Base-by-base conservation (phyloP, 2,329 filamentous ascomycete genomes). In the Phialocephala sp. region DNA sequence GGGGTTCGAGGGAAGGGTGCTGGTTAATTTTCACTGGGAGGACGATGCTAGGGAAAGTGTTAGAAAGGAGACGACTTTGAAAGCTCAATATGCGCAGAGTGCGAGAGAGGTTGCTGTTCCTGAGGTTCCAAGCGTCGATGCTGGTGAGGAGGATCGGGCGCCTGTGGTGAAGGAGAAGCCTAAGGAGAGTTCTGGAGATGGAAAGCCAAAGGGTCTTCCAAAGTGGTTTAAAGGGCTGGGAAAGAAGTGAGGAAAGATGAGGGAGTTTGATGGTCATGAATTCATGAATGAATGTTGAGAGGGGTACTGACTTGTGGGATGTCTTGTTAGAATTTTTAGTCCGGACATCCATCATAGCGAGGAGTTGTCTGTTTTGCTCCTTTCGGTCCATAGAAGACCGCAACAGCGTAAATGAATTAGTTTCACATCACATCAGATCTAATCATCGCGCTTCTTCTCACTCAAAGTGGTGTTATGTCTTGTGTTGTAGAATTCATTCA, bases 11-110 rank as follows among this genome's bases (percentile, higher is more conserved):
- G 88, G 89, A 8, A 85, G 87, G 39, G 89, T 94, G 37, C 81
- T 97, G 9, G 81, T 97, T 52, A 94, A 90, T 66, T 85, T 97
- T 67, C 79, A 88, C 0, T 97, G 93, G 91, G 86, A 88, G 22
- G 85, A 89, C 56, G 82, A 78, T 43, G 90, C 89, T 1, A 82
- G 85, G n/a, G 73, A 80, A 1, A 79, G 83, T 12, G 84, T 83
- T 4, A 82, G 89, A 66, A 83, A 83, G 36, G 32, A n/a, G 35
- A 79, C 79, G 27, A 72, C 69, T 8, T 62, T 77, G 47, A 74
- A 77, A 72, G 71, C 77, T 1, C 79, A 81, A 32, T 82, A 89
- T 60, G 84, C 86, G 35, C 82, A 83, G 60, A 82, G 86, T 73
- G 92, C 92, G 0, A 85, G 85, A 75, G 85, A 89, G 65, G 80